Evolutionary conservation across 1,284 basidiomycete genomes (phyloP).

Genomic region (Naganishia sp.): DNA sequence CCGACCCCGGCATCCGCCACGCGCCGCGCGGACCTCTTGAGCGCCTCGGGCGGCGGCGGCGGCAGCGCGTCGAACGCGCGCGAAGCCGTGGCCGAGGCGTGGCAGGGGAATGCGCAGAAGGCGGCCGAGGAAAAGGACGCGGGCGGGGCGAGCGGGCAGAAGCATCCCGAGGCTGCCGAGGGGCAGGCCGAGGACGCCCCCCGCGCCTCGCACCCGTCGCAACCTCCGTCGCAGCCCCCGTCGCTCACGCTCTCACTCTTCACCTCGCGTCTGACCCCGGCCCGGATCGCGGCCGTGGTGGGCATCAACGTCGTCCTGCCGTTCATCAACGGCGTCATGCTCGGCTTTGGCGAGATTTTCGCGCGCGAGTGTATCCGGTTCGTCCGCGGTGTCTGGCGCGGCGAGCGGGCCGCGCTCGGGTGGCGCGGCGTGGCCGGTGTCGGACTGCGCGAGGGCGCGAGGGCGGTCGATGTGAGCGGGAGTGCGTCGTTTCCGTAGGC

Average conservation of each 20-base stretch:
- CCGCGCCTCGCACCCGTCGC: slow-evolving; percentile 5
- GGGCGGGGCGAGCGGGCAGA: slow-evolving; percentile 3
- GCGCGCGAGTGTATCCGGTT: slow-evolving; percentile 78
- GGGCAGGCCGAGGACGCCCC: background rate
- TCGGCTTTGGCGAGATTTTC: slow-evolving; percentile 97
- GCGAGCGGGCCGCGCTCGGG: slow-evolving; percentile 39
- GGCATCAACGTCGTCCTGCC: slow-evolving; percentile 91
- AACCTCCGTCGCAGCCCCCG: slow-evolving; percentile 54
- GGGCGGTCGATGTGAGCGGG: slow-evolving; percentile 21
- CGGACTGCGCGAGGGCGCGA: slow-evolving; percentile 19
- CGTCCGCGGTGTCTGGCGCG: slow-evolving; percentile 58
- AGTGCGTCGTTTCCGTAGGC: slow-evolving; percentile 22
- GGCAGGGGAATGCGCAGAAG: slow-evolving; percentile 14
- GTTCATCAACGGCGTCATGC: slow-evolving; percentile 96
- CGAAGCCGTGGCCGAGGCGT: slow-evolving; percentile 29
- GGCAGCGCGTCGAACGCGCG: slow-evolving; percentile 12
- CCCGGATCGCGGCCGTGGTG: slow-evolving; percentile 74
- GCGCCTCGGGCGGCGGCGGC: background rate
- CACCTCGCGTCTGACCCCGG: slow-evolving; percentile 76
- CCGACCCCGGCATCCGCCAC: slow-evolving; percentile 29
- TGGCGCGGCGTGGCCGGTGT: slow-evolving; percentile 11
- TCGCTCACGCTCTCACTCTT: slow-evolving; percentile 76
- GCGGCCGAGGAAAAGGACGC: slow-evolving; percentile 29
- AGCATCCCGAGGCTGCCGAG: slow-evolving; percentile 15
- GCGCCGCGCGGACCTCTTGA: slow-evolving; percentile 28